Evolutionary conservation across 148 eudicot genomes (phyloP).

Genomic region (Dianthus caryophyllus): DNA sequence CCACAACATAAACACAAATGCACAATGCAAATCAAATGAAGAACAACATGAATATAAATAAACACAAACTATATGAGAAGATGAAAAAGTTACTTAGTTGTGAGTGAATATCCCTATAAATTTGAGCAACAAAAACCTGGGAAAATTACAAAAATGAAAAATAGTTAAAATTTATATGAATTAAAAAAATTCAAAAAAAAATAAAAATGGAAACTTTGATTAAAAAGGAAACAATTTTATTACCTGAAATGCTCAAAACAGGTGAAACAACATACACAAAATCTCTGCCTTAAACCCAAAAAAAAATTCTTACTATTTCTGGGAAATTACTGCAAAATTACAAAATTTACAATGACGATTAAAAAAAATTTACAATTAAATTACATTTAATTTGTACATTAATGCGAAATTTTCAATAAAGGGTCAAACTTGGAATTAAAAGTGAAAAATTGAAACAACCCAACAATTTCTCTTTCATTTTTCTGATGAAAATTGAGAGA

Average conservation of each 20-base stretch:
- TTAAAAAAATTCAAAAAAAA: background rate
- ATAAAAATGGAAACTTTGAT: constrained; percentile 20
- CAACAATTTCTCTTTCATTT: background rate
- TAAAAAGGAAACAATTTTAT: constrained; percentile 17
- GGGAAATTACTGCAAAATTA: background rate
- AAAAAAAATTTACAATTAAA: background rate
- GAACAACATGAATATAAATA: background rate
- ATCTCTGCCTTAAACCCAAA: constrained; percentile 5
- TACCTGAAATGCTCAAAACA: constrained; percentile 25
- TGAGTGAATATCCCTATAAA: constrained; percentile 8
- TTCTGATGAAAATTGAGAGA: background rate
- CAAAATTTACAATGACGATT: constrained; percentile 7
- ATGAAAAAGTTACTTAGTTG: constrained; percentile 6
- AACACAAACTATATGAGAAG: background rate
- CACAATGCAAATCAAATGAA: background rate
- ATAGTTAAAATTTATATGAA: background rate
- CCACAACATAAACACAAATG: background rate
- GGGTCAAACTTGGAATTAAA: constrained; percentile 7
- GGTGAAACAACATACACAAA: constrained; percentile 6
- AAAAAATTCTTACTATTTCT: constrained; percentile 10
- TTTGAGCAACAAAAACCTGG: background rate
- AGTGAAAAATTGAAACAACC: constrained; percentile 2
- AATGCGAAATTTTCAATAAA: background rate
- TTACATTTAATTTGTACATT: constrained; percentile 2
- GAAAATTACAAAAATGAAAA: background rate